Conservation (phyloP, 2,329 filamentous ascomycete species). For the Colletotrichum eleusines region DNA sequence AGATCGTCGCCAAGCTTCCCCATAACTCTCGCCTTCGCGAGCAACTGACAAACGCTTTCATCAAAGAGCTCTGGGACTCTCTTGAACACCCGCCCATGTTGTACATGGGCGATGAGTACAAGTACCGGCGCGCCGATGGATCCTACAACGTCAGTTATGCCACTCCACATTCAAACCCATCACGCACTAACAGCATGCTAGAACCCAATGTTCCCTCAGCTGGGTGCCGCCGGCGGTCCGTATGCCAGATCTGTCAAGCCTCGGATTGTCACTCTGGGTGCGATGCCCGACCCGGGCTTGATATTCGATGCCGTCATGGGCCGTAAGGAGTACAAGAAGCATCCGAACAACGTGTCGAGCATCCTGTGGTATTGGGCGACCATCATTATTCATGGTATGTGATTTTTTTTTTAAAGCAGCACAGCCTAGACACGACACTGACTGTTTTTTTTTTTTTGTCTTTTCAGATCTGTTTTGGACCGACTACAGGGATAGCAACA, state of each 20-base stretch:
- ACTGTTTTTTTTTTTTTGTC: background rate
- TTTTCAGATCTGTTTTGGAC: constrained; percentile 76
- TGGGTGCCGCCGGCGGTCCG: constrained; percentile 75
- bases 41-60: constrained; percentile 74
- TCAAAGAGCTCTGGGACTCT: constrained; percentile 77
- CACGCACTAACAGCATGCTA: constrained; percentile 44
- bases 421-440: background rate
- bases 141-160: constrained; percentile 68
- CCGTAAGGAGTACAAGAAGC: constrained; percentile 62
- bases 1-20: constrained; percentile 75
- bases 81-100: constrained; percentile 79
- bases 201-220: constrained; percentile 73
- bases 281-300: constrained; percentile 74
- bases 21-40: constrained; percentile 70
- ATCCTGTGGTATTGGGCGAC: constrained; percentile 66
- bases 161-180: background rate
- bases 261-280: constrained; percentile 69
- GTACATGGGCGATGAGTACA: constrained; percentile 71
- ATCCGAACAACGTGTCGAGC: constrained; percentile 79
- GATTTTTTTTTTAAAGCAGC: background rate
- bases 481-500: constrained; percentile 68
- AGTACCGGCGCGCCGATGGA: constrained; percentile 77
- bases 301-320: constrained; percentile 74
- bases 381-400: constrained; percentile 77
- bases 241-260: constrained; percentile 76